Conservation (phyloP, 202 grass and related monocot genomes). For the Brachypodium distachyon region DNA sequence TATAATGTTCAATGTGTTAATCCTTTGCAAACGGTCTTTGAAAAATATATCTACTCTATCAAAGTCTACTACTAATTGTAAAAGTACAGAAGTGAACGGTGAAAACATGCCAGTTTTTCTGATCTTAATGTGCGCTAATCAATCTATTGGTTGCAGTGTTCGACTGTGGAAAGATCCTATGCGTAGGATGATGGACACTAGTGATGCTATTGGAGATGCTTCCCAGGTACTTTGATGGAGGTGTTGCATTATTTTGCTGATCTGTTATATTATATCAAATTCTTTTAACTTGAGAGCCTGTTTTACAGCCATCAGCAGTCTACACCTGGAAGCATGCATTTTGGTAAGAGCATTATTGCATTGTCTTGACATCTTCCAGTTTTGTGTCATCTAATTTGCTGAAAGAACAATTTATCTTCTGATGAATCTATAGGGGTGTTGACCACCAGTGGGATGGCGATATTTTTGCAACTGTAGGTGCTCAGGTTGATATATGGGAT, state of each 20-base stretch:
- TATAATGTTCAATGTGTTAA: not conserved
- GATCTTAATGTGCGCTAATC: not conserved
- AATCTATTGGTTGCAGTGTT: slow-evolving; percentile 43
- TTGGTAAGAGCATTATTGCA: slow-evolving; percentile 40
- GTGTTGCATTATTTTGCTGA: not conserved
- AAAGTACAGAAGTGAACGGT: not conserved
- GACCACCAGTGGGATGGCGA: slow-evolving; percentile 91
- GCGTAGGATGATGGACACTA: slow-evolving; percentile 51
- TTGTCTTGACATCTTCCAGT: not conserved
- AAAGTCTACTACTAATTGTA: not conserved
- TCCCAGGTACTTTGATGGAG: slow-evolving; percentile 43
- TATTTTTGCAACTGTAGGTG: slow-evolving; percentile 92
- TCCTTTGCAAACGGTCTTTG: not conserved
- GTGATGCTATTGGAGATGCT: slow-evolving; percentile 33
- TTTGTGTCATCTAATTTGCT: slow-evolving; percentile 12
- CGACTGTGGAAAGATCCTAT: slow-evolving; percentile 79
- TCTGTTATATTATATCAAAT: slow-evolving; percentile 13
- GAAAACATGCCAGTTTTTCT: not conserved
- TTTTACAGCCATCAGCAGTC: slow-evolving; percentile 59
- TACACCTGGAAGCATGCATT: slow-evolving; percentile 98
- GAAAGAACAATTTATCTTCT: not conserved
- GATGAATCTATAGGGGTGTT: slow-evolving; percentile 47
- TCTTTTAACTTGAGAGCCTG: slow-evolving; percentile 2
- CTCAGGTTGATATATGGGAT: slow-evolving; percentile 99
- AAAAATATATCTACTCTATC: not conserved